Percentiles rank a stretch among this genome's conserved stretches.
Conservation (phyloP, 257 asterid genomes). For the Solanum neorickii region DNA sequence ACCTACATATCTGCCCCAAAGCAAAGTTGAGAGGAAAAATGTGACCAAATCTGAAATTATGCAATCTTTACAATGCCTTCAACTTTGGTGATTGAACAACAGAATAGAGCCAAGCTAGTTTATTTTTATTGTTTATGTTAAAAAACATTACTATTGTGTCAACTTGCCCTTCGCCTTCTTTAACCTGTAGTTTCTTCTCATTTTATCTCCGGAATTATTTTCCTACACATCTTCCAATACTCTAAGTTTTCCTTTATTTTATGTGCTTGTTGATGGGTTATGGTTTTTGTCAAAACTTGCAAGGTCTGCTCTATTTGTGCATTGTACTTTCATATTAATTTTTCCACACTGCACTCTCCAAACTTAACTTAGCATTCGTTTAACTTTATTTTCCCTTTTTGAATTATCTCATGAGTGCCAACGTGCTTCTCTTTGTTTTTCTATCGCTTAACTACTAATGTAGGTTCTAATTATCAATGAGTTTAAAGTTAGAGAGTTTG, state of each 20-base stretch:
- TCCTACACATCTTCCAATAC: not conserved
- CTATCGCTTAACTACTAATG: not conserved
- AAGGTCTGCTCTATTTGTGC: too few species aligned
- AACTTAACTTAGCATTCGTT: not conserved
- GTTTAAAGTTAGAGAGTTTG: not conserved
- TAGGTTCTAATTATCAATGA: not conserved
- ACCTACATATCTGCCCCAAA: not conserved
- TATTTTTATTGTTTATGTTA: too few species aligned
- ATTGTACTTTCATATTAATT: too few species aligned
- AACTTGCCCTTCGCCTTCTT: not conserved
- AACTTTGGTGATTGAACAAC: too few species aligned
- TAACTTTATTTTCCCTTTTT: not conserved
- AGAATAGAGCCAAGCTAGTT: too few species aligned
- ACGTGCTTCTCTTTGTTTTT: not conserved
- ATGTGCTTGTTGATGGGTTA: not conserved
- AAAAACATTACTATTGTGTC: not conserved
- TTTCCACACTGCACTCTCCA: not conserved
- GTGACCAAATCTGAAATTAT: not conserved
- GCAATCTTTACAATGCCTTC: too few species aligned
- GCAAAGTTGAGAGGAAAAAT: not conserved
- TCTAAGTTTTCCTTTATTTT: not conserved
- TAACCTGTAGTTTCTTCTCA: not conserved
- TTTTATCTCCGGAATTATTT: not conserved
- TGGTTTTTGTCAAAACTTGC: not conserved
- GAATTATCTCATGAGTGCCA: not conserved